These are phyloP conservation scores for Aspergillus heteromorphus DNA, from an alignment of 495 filamentous ascomycete genomes.

Conservation along the genomic window DNA sequence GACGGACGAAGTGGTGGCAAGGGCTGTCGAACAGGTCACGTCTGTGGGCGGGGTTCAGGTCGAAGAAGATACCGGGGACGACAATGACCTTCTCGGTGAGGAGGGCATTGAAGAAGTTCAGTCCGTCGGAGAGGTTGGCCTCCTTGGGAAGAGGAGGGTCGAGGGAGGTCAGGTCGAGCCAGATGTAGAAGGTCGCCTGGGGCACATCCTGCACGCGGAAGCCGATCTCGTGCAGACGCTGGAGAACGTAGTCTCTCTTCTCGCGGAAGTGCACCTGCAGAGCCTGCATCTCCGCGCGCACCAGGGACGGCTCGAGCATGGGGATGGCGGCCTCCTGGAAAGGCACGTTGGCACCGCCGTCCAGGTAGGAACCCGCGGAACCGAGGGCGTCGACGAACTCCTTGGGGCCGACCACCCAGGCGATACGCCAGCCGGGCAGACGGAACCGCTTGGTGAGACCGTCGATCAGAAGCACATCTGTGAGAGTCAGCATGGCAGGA, in stretches of 20 bases:
- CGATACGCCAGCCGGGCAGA: conserved; percentile 92
- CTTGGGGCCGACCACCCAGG: conserved; percentile 93
- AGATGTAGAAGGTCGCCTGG: conserved; percentile 90
- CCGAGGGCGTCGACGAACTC: conserved; percentile 94
- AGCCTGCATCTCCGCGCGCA: conserved; percentile 81
- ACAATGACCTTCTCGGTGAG: conserved; percentile 90
- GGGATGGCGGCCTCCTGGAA: conserved; percentile 92
- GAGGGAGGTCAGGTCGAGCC: conserved; percentile 58
- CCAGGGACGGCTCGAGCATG: conserved; percentile 80
- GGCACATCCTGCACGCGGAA: conserved; percentile 75
- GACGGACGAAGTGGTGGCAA: conserved; percentile 90
- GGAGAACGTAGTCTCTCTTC: conserved; percentile 86
- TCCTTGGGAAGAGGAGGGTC: conserved; percentile 33
- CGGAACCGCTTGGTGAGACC: conserved; percentile 96
- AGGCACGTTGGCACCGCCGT: conserved; percentile 88
- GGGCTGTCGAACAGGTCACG: conserved; percentile 91
- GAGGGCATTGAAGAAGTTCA: conserved; percentile 96
- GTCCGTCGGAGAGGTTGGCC: conserved; percentile 75
- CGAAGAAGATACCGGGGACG: conserved; percentile 79
- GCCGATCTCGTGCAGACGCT: conserved; percentile 72
- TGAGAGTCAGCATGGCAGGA: conserved; percentile 30
- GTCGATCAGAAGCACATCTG: conserved; percentile 86
- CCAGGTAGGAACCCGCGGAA: conserved; percentile 90
- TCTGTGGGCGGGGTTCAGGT: conserved; percentile 84
- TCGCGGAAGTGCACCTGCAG: conserved; percentile 81